Evolutionary conservation across 306 rosid genomes (phyloP), one percentile per base, ranked within the genome.

Genomic region (Arachis stenosperma): DNA sequence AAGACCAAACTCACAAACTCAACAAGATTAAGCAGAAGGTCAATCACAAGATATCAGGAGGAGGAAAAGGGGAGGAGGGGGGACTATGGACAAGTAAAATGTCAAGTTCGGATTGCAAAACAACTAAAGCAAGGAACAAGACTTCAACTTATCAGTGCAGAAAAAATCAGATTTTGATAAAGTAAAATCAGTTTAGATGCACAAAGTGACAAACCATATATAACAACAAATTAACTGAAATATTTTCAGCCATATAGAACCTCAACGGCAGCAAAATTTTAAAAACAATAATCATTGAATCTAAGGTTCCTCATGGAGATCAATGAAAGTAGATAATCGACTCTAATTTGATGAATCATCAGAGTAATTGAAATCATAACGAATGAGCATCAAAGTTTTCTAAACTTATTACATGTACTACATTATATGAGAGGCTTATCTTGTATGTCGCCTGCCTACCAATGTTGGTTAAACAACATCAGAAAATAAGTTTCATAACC

Each of bases 121-220:
- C 27, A 22, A 22, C 27, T 22, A 68, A 55, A 62, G 42, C 66
- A 62, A 59, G 78, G 65, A 48, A 37, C 29, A 57, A 48, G 46
- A 75, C 50, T 69, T 33, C 13, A 27, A 54, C 65, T 33, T 36
- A 57, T 8, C 12, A 33, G 17, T 63, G 42, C 57, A 39, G 30
- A 4, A 39, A 39, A 64, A 70, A 61, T 6, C 14, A 54, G 36
- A 12, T 43, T 68, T 62, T 57, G 61, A 51, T 59, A 55, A 48
- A 11, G 57, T 40, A 62, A 67, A 76, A 73, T 42, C 6, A 64
- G 69, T 9, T 61, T 42, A 30, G 70, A 77, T 15, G 53, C 70
- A 78, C 58, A 55, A 50, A 70, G 11, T 30, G 69, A 78, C 56
- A 63, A 74, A 41, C 65, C 58, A 63, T 73, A 47, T 7, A 62